Percentiles rank a stretch among this genome's conserved stretches.
phyloP scores from a whole-genome alignment of 1,139 yeast genomes.

The Blastobotrys indianensis region DNA sequence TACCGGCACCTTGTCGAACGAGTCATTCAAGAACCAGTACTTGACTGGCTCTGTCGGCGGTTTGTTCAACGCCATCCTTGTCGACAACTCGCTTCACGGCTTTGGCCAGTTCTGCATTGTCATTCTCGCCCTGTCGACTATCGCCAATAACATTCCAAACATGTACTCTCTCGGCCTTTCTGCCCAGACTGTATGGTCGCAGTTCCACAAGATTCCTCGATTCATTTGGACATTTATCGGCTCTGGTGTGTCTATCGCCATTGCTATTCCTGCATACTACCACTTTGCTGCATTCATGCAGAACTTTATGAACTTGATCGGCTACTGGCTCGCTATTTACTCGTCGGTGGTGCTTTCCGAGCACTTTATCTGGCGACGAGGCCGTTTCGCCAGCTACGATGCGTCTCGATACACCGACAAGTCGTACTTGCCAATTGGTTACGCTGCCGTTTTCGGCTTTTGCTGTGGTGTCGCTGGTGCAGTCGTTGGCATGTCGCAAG shows the following conservation, averaged over 20 bases:
- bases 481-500: constrained; percentile 79
- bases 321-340: constrained; percentile 86
- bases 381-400: constrained; percentile 55
- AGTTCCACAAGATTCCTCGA: constrained; percentile 69
- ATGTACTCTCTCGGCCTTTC: constrained; percentile 84
- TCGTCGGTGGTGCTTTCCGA: constrained; percentile 65
- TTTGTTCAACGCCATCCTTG: constrained; percentile 68
- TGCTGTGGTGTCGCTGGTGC: constrained; percentile 82
- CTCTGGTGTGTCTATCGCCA: constrained; percentile 70
- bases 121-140: constrained; percentile 70
- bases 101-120: constrained; percentile 91
- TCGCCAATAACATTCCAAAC: constrained; percentile 88
- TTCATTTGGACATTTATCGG: constrained; percentile 74
- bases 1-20: constrained; percentile 46
- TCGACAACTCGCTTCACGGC: constrained; percentile 72
- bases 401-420: constrained; percentile 55
- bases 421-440: constrained; percentile 60
- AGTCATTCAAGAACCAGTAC: constrained; percentile 49
- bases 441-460: constrained; percentile 72
- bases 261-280: constrained; percentile 83
- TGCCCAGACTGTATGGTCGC: constrained; percentile 77
- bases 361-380: constrained; percentile 66
- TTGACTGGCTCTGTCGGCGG: constrained; percentile 66
- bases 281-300: constrained; percentile 65
- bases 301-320: constrained; percentile 84